phyloP scores from a whole-genome alignment of 2,329 filamentous ascomycete genomes.

The Coleophoma cylindrospora region DNA sequence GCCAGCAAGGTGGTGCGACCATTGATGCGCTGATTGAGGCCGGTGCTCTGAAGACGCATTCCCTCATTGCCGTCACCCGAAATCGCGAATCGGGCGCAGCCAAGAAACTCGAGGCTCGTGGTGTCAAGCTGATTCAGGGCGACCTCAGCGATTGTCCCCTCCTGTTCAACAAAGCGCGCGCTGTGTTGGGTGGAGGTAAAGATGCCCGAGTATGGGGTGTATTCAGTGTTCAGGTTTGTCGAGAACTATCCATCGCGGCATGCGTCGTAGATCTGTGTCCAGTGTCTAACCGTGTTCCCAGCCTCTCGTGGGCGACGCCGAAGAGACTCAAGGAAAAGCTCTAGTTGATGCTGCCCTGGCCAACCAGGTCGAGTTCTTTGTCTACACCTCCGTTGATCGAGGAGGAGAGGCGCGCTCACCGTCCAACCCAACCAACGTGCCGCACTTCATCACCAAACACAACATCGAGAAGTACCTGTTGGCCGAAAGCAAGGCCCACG shows the following conservation, averaged over 20 bases:
- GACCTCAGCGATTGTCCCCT: slow-evolving; percentile 44
- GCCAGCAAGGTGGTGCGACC: slow-evolving; percentile 25
- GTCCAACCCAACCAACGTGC: slow-evolving; percentile 46
- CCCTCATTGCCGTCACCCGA: slow-evolving; percentile 45
- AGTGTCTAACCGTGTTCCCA: not conserved
- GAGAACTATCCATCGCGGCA: not conserved
- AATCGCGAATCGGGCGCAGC: slow-evolving; percentile 43
- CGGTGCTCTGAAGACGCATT: not conserved
- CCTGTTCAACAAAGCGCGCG: slow-evolving; percentile 41
- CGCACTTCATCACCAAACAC: slow-evolving; percentile 57
- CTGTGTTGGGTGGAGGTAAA: slow-evolving; percentile 7
- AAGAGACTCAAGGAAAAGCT: slow-evolving; percentile 50
- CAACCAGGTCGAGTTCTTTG: slow-evolving; percentile 49
- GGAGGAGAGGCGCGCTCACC: slow-evolving; percentile 42
- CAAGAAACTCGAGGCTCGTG: slow-evolving; percentile 40
- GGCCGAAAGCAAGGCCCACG: slow-evolving; percentile 27
- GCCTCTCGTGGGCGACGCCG: slow-evolving; percentile 26
- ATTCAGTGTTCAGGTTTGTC: slow-evolving; percentile 48
- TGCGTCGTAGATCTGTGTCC: not conserved
- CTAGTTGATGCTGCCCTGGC: slow-evolving; percentile 50
- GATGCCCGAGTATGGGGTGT: slow-evolving; percentile 47
- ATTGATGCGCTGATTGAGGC: slow-evolving; percentile 27
- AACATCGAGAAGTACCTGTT: slow-evolving; percentile 54
- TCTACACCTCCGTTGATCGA: slow-evolving; percentile 58
- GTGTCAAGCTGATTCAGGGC: slow-evolving; percentile 51